These are phyloP conservation scores for Backusella westeae DNA, from an alignment of 192 early-diverging fungal genomes.

Conservation along the genomic window DNA sequence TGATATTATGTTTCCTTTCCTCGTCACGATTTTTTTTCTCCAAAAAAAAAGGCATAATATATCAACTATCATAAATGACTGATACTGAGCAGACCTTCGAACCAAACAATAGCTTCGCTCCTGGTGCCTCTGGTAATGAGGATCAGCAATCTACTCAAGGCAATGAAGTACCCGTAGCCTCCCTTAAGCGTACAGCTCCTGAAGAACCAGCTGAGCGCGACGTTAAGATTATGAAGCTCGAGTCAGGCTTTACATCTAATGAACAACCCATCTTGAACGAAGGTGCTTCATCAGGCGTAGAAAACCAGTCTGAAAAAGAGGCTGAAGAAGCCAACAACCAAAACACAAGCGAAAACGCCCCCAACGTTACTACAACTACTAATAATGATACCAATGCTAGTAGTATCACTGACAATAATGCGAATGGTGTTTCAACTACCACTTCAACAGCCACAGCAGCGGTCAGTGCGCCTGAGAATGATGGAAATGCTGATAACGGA, in stretches of 20 bases:
- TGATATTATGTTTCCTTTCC: background rate
- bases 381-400: background rate
- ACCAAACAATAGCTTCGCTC: background rate
- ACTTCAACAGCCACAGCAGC: background rate
- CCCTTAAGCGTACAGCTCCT: background rate
- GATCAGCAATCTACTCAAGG: background rate
- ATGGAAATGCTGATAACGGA: background rate
- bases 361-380: background rate
- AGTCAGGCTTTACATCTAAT: background rate
- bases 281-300: background rate
- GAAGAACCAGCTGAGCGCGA: background rate
- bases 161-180: background rate
- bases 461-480: background rate
- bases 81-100: background rate
- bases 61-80: background rate
- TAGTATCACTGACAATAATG: background rate
- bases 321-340: background rate
- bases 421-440: background rate
- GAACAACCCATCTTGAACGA: background rate
- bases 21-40: background rate
- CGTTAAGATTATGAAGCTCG: background rate
- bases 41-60: background rate
- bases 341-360: background rate
- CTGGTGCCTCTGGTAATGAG: constrained; percentile 2
- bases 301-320: background rate